Evolutionary conservation across 2,329 filamentous ascomycete genomes (phyloP).

Genomic region (Alternaria consortialis): DNA sequence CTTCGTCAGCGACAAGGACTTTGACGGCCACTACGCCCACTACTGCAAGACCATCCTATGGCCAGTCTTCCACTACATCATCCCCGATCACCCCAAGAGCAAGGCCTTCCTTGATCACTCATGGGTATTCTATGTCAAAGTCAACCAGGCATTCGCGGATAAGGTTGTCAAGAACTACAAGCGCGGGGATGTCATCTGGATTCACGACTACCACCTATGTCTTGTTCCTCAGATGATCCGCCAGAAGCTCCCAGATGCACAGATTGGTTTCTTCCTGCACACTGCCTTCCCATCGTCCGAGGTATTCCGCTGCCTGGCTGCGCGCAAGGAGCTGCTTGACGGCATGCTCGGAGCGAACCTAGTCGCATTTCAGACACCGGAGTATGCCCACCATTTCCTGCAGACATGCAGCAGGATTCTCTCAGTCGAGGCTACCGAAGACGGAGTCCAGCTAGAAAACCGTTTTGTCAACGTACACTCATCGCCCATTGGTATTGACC

Average conservation of each 20-base stretch:
- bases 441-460: conserved; percentile 90
- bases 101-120: conserved; percentile 98
- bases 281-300: conserved; percentile 96
- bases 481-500: conserved; percentile 90
- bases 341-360: conserved; percentile 94
- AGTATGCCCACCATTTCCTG: conserved; percentile 93
- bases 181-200: conserved; percentile 89
- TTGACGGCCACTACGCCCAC: conserved; percentile 92
- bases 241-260: conserved; percentile 87
- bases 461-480: conserved; percentile 90
- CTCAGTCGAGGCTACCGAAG: conserved; percentile 85
- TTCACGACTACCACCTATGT: conserved; percentile 94
- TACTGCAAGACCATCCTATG: conserved; percentile 98
- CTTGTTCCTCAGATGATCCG: conserved; percentile 90
- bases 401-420: conserved; percentile 94
- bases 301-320: conserved; percentile 89
- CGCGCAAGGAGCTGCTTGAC: conserved; percentile 85
- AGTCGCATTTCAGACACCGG: conserved; percentile 90
- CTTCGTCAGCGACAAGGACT: conserved; percentile 88
- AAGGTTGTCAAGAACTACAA: conserved; percentile 93
- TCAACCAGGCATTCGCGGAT: conserved; percentile 94
- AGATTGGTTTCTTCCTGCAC: conserved; percentile 96
- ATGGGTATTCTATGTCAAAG: conserved; percentile 90
- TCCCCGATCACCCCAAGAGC: conserved; percentile 96
- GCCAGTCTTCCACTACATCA: conserved; percentile 98